Conservation (phyloP, 345 rosid species). For the Aethionema arabicum region DNA sequence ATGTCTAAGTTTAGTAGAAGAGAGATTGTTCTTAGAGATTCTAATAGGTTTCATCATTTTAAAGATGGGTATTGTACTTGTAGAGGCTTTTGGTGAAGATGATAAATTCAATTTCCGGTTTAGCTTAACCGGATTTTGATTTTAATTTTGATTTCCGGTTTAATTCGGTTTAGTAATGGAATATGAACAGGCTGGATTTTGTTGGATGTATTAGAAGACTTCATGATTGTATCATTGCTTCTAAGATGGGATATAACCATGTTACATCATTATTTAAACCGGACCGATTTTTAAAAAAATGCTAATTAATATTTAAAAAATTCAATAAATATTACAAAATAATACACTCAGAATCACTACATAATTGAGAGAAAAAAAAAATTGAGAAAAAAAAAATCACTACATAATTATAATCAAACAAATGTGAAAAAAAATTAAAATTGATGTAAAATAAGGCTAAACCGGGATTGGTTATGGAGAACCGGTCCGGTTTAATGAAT, state of each 20-base stretch:
- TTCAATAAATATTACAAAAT: constrained; percentile 36
- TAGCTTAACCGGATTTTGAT: constrained; percentile 6
- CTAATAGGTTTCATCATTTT: constrained; percentile 70
- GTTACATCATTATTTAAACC: background rate
- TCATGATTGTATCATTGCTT: constrained; percentile 38
- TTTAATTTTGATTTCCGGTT: background rate
- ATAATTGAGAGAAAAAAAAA: constrained; percentile 7
- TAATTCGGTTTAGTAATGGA: constrained; percentile 17
- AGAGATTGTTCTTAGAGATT: constrained; percentile 68
- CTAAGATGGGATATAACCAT: constrained; percentile 28
- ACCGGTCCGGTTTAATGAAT: constrained; percentile 27
- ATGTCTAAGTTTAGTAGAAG: constrained; percentile 51
- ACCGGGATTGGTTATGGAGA: constrained; percentile 31
- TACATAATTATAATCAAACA: background rate
- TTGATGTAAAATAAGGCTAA: constrained; percentile 1
- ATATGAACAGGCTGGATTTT: constrained; percentile 34
- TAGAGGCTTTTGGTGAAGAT: constrained; percentile 80
- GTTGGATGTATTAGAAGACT: background rate
- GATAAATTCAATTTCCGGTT: constrained; percentile 28
- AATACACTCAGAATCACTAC: constrained; percentile 29
- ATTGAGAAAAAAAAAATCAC: constrained; percentile 5
- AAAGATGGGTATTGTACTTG: constrained; percentile 69
- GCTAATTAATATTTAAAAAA: constrained; percentile 24
- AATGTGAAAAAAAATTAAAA: constrained; percentile 22
- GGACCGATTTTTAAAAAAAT: no score